phyloP scores from a whole-genome alignment of 352 stramenopile species.

The Pythium apleroticum region DNA sequence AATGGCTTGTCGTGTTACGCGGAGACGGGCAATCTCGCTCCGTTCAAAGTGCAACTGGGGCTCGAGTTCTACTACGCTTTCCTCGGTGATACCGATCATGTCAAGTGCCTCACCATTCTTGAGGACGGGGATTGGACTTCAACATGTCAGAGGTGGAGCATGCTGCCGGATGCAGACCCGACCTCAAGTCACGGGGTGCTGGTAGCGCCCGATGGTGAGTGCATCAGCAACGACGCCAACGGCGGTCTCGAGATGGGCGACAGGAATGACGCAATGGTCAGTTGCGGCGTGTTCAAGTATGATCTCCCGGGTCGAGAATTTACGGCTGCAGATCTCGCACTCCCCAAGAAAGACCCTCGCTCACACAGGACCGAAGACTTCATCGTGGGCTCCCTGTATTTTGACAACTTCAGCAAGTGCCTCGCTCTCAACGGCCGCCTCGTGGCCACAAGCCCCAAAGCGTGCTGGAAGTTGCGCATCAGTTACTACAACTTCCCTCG shows the following conservation, averaged over 20 bases:
- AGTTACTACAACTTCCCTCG: not conserved
- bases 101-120: not conserved
- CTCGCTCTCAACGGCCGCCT: too few relatives aligned
- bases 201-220: not conserved
- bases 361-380: too few relatives aligned
- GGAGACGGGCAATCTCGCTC: constrained; percentile 9
- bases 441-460: too few relatives aligned
- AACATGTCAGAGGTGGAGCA: constrained; percentile 3
- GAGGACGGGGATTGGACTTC: too few relatives aligned
- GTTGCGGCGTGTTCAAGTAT: not conserved
- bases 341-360: too few relatives aligned
- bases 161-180: not conserved
- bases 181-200: not conserved
- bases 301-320: not conserved
- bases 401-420: too few relatives aligned
- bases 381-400: too few relatives aligned
- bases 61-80: not conserved
- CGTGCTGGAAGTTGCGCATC: not conserved
- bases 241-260: not conserved
- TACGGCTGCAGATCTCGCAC: not conserved
- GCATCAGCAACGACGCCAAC: not conserved
- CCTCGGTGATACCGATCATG: not conserved
- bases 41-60: not conserved
- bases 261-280: not conserved
- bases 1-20: not conserved